Evolutionary conservation across 768 basidiomycete species (phyloP), one percentile per base, ranked within the genome.

Genomic region (Lactarius pseudohatsudake): DNA sequence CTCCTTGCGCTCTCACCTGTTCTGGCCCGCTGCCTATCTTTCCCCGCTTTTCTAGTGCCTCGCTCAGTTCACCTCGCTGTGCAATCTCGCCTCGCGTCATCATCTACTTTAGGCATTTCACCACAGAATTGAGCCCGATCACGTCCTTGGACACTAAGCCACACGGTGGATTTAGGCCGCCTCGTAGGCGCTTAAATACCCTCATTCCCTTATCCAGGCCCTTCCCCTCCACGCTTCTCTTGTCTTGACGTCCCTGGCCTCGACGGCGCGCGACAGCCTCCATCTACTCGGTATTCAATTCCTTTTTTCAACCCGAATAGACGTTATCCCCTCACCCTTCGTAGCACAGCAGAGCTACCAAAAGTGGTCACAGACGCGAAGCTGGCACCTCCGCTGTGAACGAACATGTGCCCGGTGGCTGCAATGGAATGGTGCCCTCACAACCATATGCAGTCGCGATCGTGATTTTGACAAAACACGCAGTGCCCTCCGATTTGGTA

Each of bases 41-140:
- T 57, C 57, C 36, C 36, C 57, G 34, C 57, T 26, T 58, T 57
- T 10, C 16, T 20, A n/a, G 10, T 38, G 13, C 10, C 36, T 38
- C 11, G 11, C 56, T 40, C 20, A 13, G 36, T 38, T 4, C 9
- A 28, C 20, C 36, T 38, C 34, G 11, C 32, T 30, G 50, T 59
- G 4, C 11, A 22, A 43, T 43, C 59, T 65, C 59, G 30, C 54
- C 59, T 59, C 54, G 18, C 41, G 28, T 43, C 54, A 62, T 62
- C 61, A 9, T 43, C 36, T 45, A 22, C 47, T 34, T 38, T 26
- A 16, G 41, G 18, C 26, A 45, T 30, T 26, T 22, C 28, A 10
- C 34, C 45, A 57, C 30, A 26, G 18, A 61, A 60, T 34, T 61
- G 64, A 65, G 59, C 38, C 53, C 59, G 53, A 43, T 66, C 59